Conservation (phyloP, 2,329 filamentous ascomycete genomes). For the Colletotrichum lupini region DNA sequence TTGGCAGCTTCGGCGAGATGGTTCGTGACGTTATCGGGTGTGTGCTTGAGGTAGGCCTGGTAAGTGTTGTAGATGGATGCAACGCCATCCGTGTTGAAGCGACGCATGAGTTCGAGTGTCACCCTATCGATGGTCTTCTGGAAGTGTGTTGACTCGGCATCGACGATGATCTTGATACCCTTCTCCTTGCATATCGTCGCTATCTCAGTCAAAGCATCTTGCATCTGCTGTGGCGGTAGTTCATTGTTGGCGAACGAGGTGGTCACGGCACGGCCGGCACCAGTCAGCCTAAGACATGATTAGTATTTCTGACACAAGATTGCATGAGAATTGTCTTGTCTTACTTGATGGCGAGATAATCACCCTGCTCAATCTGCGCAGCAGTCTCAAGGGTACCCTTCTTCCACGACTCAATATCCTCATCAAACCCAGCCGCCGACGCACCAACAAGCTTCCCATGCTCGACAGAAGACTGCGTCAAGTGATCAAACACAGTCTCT, state of each 20-base stretch:
- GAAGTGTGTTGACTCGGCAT: slow-evolving; percentile 58
- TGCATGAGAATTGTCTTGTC: slow-evolving; percentile 14
- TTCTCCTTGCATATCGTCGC: slow-evolving; percentile 50
- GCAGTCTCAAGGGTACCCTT: slow-evolving; percentile 46
- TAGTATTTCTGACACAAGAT: not conserved
- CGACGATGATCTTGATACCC: slow-evolving; percentile 55
- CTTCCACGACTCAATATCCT: slow-evolving; percentile 51
- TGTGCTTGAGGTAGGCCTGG: slow-evolving; percentile 66
- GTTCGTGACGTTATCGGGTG: slow-evolving; percentile 51
- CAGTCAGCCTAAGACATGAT: slow-evolving; percentile 48
- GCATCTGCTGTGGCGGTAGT: slow-evolving; percentile 52
- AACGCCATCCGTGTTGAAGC: slow-evolving; percentile 50
- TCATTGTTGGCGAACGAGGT: slow-evolving; percentile 48
- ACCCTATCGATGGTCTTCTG: slow-evolving; percentile 50
- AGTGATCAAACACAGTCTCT: slow-evolving; percentile 53
- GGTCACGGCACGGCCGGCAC: slow-evolving; percentile 53
- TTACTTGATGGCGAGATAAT: slow-evolving; percentile 52
- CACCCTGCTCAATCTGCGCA: slow-evolving; percentile 45
- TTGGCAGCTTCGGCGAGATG: slow-evolving; percentile 58
- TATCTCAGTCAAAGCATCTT: slow-evolving; percentile 53
- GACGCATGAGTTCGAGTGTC: slow-evolving; percentile 49
- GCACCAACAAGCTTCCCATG: slow-evolving; percentile 11
- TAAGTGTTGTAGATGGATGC: slow-evolving; percentile 62
- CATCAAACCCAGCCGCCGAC: slow-evolving; percentile 27
- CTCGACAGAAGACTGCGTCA: slow-evolving; percentile 38